These are phyloP conservation scores for Jacaranda copaia DNA, from an alignment of 257 asterid species.

Conservation along the genomic window DNA sequence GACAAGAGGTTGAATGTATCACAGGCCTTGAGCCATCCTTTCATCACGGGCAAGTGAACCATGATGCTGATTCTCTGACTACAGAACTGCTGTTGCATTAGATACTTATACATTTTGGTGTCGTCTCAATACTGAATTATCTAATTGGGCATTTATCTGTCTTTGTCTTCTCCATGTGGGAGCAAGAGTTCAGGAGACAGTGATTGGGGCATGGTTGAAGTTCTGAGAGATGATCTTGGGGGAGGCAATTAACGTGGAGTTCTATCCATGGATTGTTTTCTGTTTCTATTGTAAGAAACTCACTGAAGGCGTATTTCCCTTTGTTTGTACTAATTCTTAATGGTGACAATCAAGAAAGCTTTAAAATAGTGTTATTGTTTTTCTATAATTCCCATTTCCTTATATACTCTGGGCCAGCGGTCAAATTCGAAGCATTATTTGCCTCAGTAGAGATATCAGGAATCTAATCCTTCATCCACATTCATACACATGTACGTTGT, in stretches of 20 bases:
- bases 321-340: constrained; percentile 71
- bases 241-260: constrained; percentile 74
- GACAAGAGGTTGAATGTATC: constrained; percentile 93
- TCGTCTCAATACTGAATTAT: constrained; percentile 63
- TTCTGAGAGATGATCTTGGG: constrained; percentile 60
- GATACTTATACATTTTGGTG: constrained; percentile 69
- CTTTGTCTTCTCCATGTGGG: constrained; percentile 73
- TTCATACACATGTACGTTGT: constrained; percentile 32
- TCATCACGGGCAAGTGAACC: constrained; percentile 99
- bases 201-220: constrained; percentile 58
- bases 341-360: constrained; percentile 61
- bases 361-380: constrained; percentile 38
- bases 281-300: constrained; percentile 98
- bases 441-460: constrained; percentile 39
- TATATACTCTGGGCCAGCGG: constrained; percentile 44
- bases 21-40: constrained; percentile 98
- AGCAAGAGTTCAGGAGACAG: constrained; percentile 59
- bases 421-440: constrained; percentile 48
- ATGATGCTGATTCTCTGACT: constrained; percentile 82
- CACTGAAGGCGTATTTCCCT: constrained; percentile 75
- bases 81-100: constrained; percentile 74
- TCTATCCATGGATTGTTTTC: constrained; percentile 94
- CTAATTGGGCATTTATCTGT: constrained; percentile 83
- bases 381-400: constrained; percentile 35
- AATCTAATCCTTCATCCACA: constrained; percentile 35